These are phyloP conservation scores for Kwoniella bestiolae DNA, from an alignment of 768 basidiomycete species.

Conservation along the genomic window DNA sequence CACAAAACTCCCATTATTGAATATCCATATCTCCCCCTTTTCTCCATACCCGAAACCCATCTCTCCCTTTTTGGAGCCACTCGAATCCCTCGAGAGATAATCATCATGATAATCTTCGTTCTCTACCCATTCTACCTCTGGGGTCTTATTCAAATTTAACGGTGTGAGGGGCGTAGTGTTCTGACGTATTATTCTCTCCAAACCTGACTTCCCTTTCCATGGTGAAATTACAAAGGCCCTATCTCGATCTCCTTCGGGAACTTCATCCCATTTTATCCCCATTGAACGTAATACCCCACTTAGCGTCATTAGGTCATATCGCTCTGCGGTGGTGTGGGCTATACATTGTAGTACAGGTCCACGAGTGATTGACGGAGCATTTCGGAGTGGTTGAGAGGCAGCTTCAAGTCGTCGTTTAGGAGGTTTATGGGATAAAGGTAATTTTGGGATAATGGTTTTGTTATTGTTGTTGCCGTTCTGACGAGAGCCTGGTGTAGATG, in stretches of 20 bases:
- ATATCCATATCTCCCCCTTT: constrained; percentile 81
- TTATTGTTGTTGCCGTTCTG: constrained; percentile 2
- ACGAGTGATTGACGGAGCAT: constrained; percentile 82
- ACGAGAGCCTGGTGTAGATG: constrained; percentile 3
- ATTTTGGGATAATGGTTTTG: constrained; percentile 15
- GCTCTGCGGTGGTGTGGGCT: constrained; percentile 84
- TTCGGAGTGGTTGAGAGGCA: constrained; percentile 81
- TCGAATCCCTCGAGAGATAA: not conserved
- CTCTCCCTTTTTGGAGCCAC: not conserved
- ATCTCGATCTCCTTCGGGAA: constrained; percentile 52
- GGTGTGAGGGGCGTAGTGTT: constrained; percentile 32
- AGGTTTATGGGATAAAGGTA: constrained; percentile 48
- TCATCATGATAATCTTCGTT: constrained; percentile 56
- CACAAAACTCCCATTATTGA: constrained; percentile 84
- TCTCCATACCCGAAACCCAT: constrained; percentile 54
- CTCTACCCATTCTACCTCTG: constrained; percentile 66
- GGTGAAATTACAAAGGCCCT: constrained; percentile 51
- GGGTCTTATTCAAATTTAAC: constrained; percentile 6
- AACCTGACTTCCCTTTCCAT: constrained; percentile 51
- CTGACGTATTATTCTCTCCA: constrained; percentile 38
- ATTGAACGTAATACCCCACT: constrained; percentile 41
- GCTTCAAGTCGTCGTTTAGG: constrained; percentile 73
- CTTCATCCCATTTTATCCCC: constrained; percentile 53
- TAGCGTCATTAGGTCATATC: constrained; percentile 72
- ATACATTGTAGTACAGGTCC: constrained; percentile 78